These are phyloP conservation scores for Vigna reflexopilosa DNA, from an alignment of 306 rosid species.

Conservation along the genomic window DNA sequence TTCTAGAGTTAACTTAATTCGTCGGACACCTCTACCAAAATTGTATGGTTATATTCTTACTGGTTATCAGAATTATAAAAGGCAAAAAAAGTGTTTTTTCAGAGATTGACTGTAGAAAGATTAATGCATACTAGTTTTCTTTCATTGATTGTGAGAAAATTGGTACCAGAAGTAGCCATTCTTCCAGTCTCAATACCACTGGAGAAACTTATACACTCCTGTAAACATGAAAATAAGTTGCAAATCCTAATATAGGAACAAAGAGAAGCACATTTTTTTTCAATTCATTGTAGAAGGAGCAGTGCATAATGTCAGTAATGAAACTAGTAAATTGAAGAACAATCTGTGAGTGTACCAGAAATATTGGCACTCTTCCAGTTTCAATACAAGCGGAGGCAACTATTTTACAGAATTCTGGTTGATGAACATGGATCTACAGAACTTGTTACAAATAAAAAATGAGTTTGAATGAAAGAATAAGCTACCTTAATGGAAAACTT, in stretches of 20 bases:
- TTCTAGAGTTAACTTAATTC: too few species aligned
- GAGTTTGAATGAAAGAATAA: constrained; percentile 43
- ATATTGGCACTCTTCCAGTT: constrained; percentile 32
- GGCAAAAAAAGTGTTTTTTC: background rate
- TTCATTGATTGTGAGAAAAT: too few species aligned
- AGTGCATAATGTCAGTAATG: constrained; percentile 17
- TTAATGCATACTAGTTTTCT: background rate
- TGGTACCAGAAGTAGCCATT: constrained; percentile 8
- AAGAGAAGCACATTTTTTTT: background rate
- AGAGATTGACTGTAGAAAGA: background rate
- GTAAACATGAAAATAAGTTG: constrained; percentile 18
- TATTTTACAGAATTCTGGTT: constrained; percentile 20
- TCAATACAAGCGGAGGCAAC: constrained; percentile 25
- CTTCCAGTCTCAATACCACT: constrained; percentile 4
- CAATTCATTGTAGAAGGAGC: background rate
- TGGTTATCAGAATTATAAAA: background rate
- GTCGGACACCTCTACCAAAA: background rate
- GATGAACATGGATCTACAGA: constrained; percentile 35
- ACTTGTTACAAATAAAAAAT: constrained; percentile 19
- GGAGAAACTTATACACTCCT: background rate
- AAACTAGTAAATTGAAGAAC: constrained; percentile 40
- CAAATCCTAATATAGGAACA: background rate
- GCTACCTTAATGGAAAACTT: constrained; percentile 34
- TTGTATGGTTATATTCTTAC: background rate
- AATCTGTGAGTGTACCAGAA: constrained; percentile 16